Conservation (phyloP, 441 rosid genomes). For the Euphorbia celastroides region DNA sequence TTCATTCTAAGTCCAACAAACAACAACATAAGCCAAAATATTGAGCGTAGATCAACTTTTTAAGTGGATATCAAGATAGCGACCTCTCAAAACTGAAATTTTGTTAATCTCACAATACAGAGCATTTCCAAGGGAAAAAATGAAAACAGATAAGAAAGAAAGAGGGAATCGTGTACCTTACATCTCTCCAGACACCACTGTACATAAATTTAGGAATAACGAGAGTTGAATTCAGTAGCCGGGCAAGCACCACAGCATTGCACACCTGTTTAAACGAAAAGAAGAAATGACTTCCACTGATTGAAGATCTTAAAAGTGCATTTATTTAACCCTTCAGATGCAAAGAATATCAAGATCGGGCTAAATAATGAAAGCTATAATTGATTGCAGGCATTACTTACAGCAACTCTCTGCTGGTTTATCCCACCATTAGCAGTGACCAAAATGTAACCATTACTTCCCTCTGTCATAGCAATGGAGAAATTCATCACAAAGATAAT, state of each 20-base stretch:
- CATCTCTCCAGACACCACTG: constrained; percentile 93
- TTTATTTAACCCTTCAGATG: constrained; percentile 8
- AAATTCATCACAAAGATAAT: constrained; percentile 2
- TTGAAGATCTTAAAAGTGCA: neutral
- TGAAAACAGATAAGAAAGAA: neutral
- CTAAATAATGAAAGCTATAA: constrained; percentile 9
- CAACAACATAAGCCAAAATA: too few species aligned
- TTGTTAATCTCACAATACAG: too few species aligned
- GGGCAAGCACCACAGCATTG: constrained; percentile 83
- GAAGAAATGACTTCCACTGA: constrained; percentile 18
- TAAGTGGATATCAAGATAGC: neutral
- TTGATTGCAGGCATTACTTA: constrained; percentile 35
- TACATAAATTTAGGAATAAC: constrained; percentile 88
- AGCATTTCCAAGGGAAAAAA: neutral
- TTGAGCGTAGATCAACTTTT: neutral
- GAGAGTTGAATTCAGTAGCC: constrained; percentile 84
- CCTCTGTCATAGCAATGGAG: constrained; percentile 33
- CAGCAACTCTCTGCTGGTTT: constrained; percentile 97
- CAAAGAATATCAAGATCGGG: neutral
- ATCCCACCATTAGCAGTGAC: constrained; percentile 98
- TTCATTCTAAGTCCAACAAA: neutral
- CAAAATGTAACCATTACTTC: constrained; percentile 80
- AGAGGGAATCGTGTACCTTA: constrained; percentile 44
- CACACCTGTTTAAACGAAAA: constrained; percentile 55
- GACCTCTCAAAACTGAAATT: too few species aligned